These are phyloP conservation scores for Suhomyces guaymorum DNA, from an alignment of 1,139 yeast species.

Conservation along the genomic window DNA sequence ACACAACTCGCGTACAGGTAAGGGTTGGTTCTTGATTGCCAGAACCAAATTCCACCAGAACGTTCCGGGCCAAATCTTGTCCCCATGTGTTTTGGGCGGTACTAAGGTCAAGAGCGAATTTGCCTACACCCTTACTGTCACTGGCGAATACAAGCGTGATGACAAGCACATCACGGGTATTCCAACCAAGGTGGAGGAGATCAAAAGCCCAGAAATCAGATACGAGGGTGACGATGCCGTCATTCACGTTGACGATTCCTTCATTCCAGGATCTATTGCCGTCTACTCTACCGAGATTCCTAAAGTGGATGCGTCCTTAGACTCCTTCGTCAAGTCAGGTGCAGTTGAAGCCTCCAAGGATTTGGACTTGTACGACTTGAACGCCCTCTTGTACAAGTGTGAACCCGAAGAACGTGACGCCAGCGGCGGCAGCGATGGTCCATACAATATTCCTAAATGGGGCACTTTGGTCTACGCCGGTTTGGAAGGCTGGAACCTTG, in stretches of 20 bases:
- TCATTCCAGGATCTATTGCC: conserved; percentile 91
- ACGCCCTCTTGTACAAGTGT: conserved; percentile 72
- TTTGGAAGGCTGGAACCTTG: conserved; percentile 87
- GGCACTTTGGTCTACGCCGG: conserved; percentile 87
- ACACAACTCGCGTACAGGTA: conserved; percentile 78
- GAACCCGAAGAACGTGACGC: conserved; percentile 88
- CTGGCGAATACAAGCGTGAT: conserved; percentile 50
- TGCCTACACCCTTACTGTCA: conserved; percentile 55
- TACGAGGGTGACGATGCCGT: conserved; percentile 47
- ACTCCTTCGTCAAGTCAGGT: conserved; percentile 65
- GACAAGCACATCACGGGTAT: conserved; percentile 55
- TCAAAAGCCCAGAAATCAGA: conserved; percentile 52
- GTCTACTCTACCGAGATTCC: conserved; percentile 75
- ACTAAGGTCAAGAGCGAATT: conserved; percentile 62
- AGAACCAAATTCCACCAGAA: conserved; percentile 66
- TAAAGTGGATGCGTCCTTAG: conserved; percentile 52
- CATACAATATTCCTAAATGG: conserved; percentile 68
- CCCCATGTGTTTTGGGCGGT: conserved; percentile 66
- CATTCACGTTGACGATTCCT: conserved; percentile 56
- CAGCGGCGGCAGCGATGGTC: conserved; percentile 69
- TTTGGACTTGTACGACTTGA: conserved; percentile 67
- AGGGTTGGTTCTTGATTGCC: conserved; percentile 87
- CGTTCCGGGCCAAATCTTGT: conserved; percentile 51
- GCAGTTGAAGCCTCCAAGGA: conserved; percentile 70
- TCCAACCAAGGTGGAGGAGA: conserved; percentile 59